Evolutionary conservation across 352 stramenopile species (phyloP), one percentile per base, ranked within the genome.

Genomic region (Peronosclerospora sorghi): DNA sequence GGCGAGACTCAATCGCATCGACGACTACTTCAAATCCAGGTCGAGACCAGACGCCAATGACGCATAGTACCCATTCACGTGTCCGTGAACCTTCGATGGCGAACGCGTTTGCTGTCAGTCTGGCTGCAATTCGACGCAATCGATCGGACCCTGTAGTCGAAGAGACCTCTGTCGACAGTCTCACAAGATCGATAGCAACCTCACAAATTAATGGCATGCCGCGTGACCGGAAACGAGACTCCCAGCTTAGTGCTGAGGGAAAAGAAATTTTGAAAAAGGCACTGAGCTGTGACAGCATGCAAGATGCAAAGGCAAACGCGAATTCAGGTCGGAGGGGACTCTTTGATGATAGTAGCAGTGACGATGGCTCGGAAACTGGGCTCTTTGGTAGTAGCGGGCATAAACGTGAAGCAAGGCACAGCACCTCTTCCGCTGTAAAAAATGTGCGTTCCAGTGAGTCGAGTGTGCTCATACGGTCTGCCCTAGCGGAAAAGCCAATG

Each of bases 341-440:
- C 1, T 92, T 92, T 55, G 79, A 92, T 49, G 78, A 86, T 26
- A 92, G 76, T 39, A 79, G 61, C 57, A 79, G 66, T 27, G 62
- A 69, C 15, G 65, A 75, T 21, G 65, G 73, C 35, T 73, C 57
- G 0, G 66, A 81, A 19, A 52, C 40, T 18, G 74, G 65, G 0
- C 38, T 86, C 9, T 84, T 86, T 29, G 67, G 67, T 27, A 41
- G 62, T 2, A 34, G 18, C 23, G 43, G 18, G 12, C 35, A 34
- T 17, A 68, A 70, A 8, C 58, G 35, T n/a, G 64, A 65, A 21
- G 41, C 37, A 2, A 21, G n/a, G 14, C 56, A 39, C 20, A 18
- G 21, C 38, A 21, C 23, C 14, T 49, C 32, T 38, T 35, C 35
- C 29, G 28, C 32, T 20, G 54, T 36, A 20, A 51, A 20, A 13